Evolutionary conservation across 345 rosid genomes (phyloP), one percentile per base, ranked within the genome.

Genomic region (Trapa incisa): DNA sequence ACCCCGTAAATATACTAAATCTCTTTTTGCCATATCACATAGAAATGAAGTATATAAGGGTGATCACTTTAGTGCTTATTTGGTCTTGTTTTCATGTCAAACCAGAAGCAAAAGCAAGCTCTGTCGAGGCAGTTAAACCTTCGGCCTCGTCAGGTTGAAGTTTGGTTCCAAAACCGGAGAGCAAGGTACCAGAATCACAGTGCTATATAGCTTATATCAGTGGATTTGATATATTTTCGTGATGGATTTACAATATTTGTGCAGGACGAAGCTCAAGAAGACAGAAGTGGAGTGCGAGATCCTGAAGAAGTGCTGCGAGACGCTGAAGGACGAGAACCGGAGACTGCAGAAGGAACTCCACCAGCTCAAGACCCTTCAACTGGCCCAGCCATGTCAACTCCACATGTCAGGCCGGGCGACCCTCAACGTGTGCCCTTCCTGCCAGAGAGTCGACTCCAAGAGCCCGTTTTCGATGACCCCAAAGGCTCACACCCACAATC

Each of bases 91-190:
- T 33, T 43, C 29, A 47, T 53, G 16, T 50, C 1, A 14, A 42
- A 35, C 32, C 85, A 92, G 99, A 91, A 88, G 78, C 97, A 89
- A 76, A 91, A 94, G 76, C 96, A 83, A 73, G 87, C 87, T 69
- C 77, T 94, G 68, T 97, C 99, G 17, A 85, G 90, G 69, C 96
- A 94, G 75, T 76, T 94, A 65, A 89, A 81, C 81, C 86, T 94
- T 65, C 84, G 96, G 68, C 87, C 99, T 29, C 85, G 99, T 70
- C 99, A 94, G 69, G 97, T 94, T 22, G 99, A 94, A 81, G 99
- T 94, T 1, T 94, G 99, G 99, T 94, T 94, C 74, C 99, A 94
- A 72, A 94, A 94, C 78, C 82, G 99, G 48, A 87, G 99, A 86
- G 99, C 97, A 73, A 91, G 99, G 99, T 89, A 79, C 29, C 29